Evolutionary conservation across 2,329 filamentous ascomycete genomes (phyloP), one percentile per base, ranked within the genome.

Genomic region (Leptographium wingfieldii): DNA sequence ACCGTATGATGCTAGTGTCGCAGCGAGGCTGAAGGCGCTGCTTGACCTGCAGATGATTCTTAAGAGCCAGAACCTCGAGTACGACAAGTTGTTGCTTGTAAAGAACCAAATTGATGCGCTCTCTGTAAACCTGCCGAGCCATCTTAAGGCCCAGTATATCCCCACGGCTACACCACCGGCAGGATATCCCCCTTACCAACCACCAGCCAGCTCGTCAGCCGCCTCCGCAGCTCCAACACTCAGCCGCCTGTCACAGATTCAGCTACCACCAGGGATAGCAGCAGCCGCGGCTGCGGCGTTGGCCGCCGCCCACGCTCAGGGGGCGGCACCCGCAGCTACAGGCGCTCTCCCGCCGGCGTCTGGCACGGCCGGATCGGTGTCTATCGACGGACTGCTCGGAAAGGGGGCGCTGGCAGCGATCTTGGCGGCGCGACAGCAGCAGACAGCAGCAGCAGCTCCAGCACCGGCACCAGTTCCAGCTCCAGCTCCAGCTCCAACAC

Each of bases 21-120:
- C 90, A 71, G 86, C 83, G 69, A 89, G 88, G 74, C 77, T 96
- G 69, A 88, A 90, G 74, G 90, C 91, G 64, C 82, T 96, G 67
- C 77, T 92, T 73, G 89, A 94, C 72, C 81, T 97, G 65, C 90
- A 95, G 75, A 84, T 80, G 66, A 82, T 92, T 65, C 77, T 96
- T 69, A 84, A 88, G 71, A 86, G 80, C 66, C 87, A 90, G 72
- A 85, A 86, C 69, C 79, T 96, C 70, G 86, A 86, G 62, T 84
- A 85, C 67, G 86, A 92, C 69, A 88, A 95, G 75, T 80, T 96
- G 70, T 84, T 88, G 73, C 83, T 88, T 71, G 88, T 96, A 73
- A 89, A 87, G 73, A 85, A 87, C 71, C 90, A 94, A 80, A 85
- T 96, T 73, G 84, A 87, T 72, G 84, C 85, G 72, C 81, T 96